These are phyloP conservation scores for Leccinum holopus DNA, from an alignment of 1,284 basidiomycete species.

Conservation along the genomic window DNA sequence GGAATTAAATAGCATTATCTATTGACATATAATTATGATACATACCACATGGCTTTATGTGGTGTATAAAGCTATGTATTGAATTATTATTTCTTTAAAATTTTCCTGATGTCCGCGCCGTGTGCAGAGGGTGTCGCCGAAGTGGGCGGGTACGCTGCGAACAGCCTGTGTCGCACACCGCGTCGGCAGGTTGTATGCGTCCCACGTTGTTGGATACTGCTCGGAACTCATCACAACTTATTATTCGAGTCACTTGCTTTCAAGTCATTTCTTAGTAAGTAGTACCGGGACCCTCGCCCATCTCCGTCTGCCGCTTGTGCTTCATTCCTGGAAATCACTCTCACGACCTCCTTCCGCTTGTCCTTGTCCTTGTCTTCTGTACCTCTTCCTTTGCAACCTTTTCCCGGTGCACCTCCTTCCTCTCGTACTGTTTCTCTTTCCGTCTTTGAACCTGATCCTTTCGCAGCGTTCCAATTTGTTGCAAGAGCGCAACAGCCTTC, in stretches of 20 bases:
- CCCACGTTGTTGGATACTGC: conserved; percentile 17
- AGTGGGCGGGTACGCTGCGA: conserved; percentile 65
- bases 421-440: conserved; percentile 82
- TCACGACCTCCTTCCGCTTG: conserved; percentile 78
- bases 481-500: conserved; percentile 87
- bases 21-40: too few species aligned
- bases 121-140: conserved; percentile 69
- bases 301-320: conserved; percentile 58
- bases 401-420: conserved; percentile 61
- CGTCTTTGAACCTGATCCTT: conserved; percentile 82
- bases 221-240: conserved; percentile 25
- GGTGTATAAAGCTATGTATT: too few species aligned
- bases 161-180: conserved; percentile 59
- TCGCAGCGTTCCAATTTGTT: conserved; percentile 91
- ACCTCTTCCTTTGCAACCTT: conserved; percentile 71
- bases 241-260: too few species aligned
- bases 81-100: too few species aligned
- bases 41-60: too few species aligned
- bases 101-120: conserved; percentile 40
- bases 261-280: conserved; percentile 11
- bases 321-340: conserved; percentile 63
- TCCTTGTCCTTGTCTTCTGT: conserved; percentile 77
- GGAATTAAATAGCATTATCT: too few species aligned
- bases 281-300: conserved; percentile 46
- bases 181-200: conserved; percentile 24